These are phyloP conservation scores for Hibiscus trionum DNA, from an alignment of 345 rosid species.

Conservation along the genomic window DNA sequence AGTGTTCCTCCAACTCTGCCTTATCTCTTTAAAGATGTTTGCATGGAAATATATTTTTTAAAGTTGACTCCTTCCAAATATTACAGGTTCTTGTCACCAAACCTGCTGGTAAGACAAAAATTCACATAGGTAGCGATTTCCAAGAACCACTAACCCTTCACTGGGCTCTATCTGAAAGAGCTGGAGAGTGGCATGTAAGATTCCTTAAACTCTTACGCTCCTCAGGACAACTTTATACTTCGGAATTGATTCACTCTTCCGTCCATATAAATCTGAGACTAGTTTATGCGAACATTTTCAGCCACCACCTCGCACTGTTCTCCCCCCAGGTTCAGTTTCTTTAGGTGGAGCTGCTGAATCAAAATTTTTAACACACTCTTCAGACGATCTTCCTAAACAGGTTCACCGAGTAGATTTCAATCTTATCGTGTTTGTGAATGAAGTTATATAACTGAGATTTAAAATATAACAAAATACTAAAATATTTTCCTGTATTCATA, in stretches of 20 bases:
- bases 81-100: constrained; percentile 71
- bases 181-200: constrained; percentile 94
- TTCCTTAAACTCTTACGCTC: constrained; percentile 10
- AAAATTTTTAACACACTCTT: constrained; percentile 32
- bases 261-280: constrained; percentile 6
- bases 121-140: constrained; percentile 63
- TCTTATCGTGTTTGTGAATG: constrained; percentile 1
- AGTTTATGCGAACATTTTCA: constrained; percentile 36
- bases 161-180: constrained; percentile 84
- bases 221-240: neutral
- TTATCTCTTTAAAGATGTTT: neutral
- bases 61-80: constrained; percentile 9
- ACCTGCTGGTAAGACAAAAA: constrained; percentile 51
- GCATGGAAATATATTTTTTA: constrained; percentile 9
- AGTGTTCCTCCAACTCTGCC: neutral
- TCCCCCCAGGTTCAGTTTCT: constrained; percentile 71
- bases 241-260: constrained; percentile 10
- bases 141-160: constrained; percentile 68
- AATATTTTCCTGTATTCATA: constrained; percentile 2
- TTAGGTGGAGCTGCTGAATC: constrained; percentile 57
- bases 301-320: constrained; percentile 63
- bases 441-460: constrained; percentile 1
- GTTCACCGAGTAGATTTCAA: constrained; percentile 26
- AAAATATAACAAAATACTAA: neutral
- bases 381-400: constrained; percentile 50